A percentile compares a stretch with the other conserved stretches of the same genome.
These are phyloP conservation scores for Trichophyton rubrum DNA, from an alignment of 2,329 filamentous ascomycete species.

Conservation along the genomic window DNA sequence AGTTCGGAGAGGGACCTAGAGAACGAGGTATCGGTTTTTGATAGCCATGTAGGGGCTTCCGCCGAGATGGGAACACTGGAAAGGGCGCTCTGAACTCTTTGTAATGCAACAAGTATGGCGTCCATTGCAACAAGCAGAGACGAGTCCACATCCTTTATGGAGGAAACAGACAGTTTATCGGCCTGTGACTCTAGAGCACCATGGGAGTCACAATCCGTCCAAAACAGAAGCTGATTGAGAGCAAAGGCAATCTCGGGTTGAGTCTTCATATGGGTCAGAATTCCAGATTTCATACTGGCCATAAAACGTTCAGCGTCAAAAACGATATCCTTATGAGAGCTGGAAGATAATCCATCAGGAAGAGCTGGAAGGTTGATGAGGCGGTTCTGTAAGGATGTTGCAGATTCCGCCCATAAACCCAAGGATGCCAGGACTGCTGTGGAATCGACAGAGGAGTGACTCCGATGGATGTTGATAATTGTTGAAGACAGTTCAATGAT, in stretches of 20 bases:
- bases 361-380: slow-evolving; percentile 37
- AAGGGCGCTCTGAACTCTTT: slow-evolving; percentile 52
- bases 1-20: slow-evolving; percentile 46
- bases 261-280: slow-evolving; percentile 35
- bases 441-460: slow-evolving; percentile 46
- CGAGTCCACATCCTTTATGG: slow-evolving; percentile 41
- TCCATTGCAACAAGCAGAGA: slow-evolving; percentile 56
- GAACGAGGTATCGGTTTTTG: slow-evolving; percentile 43
- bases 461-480: slow-evolving; percentile 54
- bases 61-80: slow-evolving; percentile 44
- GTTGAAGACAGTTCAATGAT: slow-evolving; percentile 52
- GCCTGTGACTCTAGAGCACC: neutral
- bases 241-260: slow-evolving; percentile 52
- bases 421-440: slow-evolving; percentile 36
- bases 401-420: slow-evolving; percentile 38
- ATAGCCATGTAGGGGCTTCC: slow-evolving; percentile 53
- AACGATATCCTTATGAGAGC: slow-evolving; percentile 19
- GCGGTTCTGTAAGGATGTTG: slow-evolving; percentile 35
- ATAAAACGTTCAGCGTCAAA: slow-evolving; percentile 22
- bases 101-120: slow-evolving; percentile 64
- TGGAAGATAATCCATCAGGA: slow-evolving; percentile 38
- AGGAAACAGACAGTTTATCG: slow-evolving; percentile 9
- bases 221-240: slow-evolving; percentile 53
- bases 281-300: slow-evolving; percentile 22
- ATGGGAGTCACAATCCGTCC: slow-evolving; percentile 38